Base-by-base conservation (phyloP, 2,329 filamentous ascomycete species). In the Cladosporium sp. region DNA sequence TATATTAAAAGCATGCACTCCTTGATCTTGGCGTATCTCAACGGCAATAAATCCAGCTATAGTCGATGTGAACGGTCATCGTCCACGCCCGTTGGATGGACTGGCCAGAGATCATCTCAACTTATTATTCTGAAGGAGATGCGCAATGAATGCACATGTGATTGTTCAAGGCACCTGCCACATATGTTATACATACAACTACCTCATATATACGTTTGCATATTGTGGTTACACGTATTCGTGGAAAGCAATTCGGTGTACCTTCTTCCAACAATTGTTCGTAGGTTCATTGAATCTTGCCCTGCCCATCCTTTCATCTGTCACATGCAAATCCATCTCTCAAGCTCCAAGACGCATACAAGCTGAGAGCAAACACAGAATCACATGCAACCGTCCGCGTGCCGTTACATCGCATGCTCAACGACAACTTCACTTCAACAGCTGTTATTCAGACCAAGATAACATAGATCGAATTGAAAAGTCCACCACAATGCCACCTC, bases 311-410 rank as follows among this genome's bases (percentile, higher is more conserved):
- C 23, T 14, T 11, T 18, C 26, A n/a, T 33, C 52, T n/a, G 31
- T 55, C 52, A 55, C 52, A 55, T 55, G 52, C 52, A 55, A 55
- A 55, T 55, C 52, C 52, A 55, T 14, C 31, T 12, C 31, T 31
- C 29, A 21, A 29, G n/a, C 14, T 21, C 26, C 29, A 28, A 26
- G 26, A 40, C 18, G 35, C 35, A 21, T 46, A 44, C 40, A 46
- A 46, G 40, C 40, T 23, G 40, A 16, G n/a, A 21, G 40, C 40
- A 46, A 33, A 33, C 52, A 33, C 52, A 55, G n/a, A 35, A 62
- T 55, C 49, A 62, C 60, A 53, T 62, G 60, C 60, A 23, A 44
- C 37, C 28, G 40, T 28, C 37, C 55, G 62, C 60, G 23, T 40
- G 26, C 14, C 33, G 14, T 21, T 33, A 21, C 31, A 31, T 55